Base-by-base conservation (phyloP, 1,284 basidiomycete genomes). In the Trichosporon sp. region DNA sequence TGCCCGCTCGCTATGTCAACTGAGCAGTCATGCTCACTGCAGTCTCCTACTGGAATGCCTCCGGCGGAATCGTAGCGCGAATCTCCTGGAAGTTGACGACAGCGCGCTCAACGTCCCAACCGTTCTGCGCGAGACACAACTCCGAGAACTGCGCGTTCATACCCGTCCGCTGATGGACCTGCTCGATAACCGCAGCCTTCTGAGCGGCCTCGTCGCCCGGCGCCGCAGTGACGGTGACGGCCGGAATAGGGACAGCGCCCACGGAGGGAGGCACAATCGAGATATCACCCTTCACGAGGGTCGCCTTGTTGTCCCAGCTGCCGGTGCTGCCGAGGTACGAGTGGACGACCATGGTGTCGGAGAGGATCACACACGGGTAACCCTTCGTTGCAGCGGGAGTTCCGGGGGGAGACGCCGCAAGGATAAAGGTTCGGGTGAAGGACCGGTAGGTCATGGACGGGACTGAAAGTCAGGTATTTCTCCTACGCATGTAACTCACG, bases 361-460 rank as follows among this genome's bases (percentile, higher is more conserved):
- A 96, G 6, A 98, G 86, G 76, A 99, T 91, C 66, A 91, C 86
- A 75, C 95, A 91, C 46, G 93, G 91, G 96, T 96, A 99, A 19
- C 94, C 94, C 67, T 87, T 80, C 77, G 90, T 91, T 7, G 81
- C 79, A 7, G 95, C 93, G 54, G 89, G 85, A 75, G 96, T 95
- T 35, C 90, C 91, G 61, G 91, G 88, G 37, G 90, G 85, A 2
- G 94, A 90, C 19, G 93, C 91, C 1, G 90, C 91, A 11, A 99
- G 87, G 66, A 98, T 87, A 79, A 98, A 97, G 0, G 92, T 91
- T 67, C 96, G 89, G 80, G 97, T 94, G 82, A 99, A 99, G 5
- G 95, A 97, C 61, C 96, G 90, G 32, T 94, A 85, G 8, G 73
- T 74, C 2, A 71, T 73, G 0, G 75, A 77, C 1, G 75, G 75